These are phyloP conservation scores for Penicillium sp. DNA, from an alignment of 2,329 filamentous ascomycete genomes.

Conservation along the genomic window DNA sequence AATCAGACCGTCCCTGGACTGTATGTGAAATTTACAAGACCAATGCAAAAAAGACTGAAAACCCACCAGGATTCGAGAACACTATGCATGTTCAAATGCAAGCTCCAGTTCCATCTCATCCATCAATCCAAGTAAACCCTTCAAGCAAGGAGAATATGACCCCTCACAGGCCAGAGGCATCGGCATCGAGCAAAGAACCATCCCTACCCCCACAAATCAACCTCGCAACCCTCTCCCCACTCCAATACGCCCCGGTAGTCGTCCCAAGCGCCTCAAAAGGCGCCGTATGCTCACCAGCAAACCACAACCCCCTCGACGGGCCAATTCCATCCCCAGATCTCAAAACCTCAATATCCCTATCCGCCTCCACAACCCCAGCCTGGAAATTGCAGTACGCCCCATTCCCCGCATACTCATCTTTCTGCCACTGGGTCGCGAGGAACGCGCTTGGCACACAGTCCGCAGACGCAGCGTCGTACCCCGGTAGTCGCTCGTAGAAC, in stretches of 20 bases:
- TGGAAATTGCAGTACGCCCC: constrained; percentile 89
- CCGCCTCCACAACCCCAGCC: constrained; percentile 68
- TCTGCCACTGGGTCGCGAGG: constrained; percentile 75
- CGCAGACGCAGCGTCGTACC: constrained; percentile 58
- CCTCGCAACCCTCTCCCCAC: constrained; percentile 74
- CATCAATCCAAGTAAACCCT: neutral
- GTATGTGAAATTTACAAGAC: no score
- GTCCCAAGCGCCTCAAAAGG: constrained; percentile 89
- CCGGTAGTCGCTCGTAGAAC: constrained; percentile 74
- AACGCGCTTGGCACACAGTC: constrained; percentile 65
- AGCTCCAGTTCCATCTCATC: no score
- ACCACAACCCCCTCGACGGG: constrained; percentile 69
- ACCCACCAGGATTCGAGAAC: no score
- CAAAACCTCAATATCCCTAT: constrained; percentile 68
- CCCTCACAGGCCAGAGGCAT: neutral
- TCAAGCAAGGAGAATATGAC: neutral
- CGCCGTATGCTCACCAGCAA: constrained; percentile 87
- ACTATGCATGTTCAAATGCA: no score
- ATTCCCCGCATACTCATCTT: constrained; percentile 76
- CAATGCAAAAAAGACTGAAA: no score
- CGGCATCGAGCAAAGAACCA: constrained; percentile 36
- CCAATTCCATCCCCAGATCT: constrained; percentile 53
- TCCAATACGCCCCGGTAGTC: constrained; percentile 89
- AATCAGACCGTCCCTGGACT: no score
- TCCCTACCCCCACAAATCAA: constrained; percentile 46